A percentile compares a stretch with the other conserved stretches of the same genome.
Conservation (phyloP, 2,329 filamentous ascomycete genomes). For the Stagonosporopsis tanaceti region DNA sequence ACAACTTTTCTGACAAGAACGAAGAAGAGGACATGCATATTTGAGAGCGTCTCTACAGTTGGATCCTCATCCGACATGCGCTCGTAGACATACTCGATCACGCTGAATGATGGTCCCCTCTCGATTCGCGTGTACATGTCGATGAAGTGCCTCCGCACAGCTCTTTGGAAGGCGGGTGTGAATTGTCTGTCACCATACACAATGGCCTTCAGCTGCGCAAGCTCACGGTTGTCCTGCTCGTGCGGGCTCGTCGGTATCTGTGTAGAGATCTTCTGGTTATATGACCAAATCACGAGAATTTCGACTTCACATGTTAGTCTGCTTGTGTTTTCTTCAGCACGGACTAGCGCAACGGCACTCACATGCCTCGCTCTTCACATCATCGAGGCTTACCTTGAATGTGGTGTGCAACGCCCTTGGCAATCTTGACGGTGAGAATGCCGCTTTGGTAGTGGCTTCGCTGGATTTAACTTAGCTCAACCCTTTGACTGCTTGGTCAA, state of each 20-base stretch:
- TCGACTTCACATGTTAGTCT: neutral
- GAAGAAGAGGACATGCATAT: no score
- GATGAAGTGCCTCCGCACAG: neutral
- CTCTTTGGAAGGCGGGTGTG: neutral
- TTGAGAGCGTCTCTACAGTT: neutral
- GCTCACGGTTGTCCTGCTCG: neutral
- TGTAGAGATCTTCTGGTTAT: neutral
- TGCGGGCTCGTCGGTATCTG: neutral
- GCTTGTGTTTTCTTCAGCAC: neutral
- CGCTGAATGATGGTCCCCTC: neutral
- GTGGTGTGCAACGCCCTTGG: neutral
- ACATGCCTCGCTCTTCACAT: neutral
- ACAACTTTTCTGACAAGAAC: no score
- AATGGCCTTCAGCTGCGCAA: neutral
- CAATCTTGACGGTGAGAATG: neutral
- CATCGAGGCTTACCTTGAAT: neutral
- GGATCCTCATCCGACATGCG: neutral
- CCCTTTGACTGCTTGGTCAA: neutral
- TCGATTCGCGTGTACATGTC: neutral
- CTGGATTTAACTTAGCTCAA: neutral
- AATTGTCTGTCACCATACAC: neutral
- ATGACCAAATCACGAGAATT: neutral
- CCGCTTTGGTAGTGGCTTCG: neutral
- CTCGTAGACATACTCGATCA: neutral
- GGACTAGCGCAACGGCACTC: neutral